phyloP scores from a whole-genome alignment of 352 stramenopile species.

The Globisporangium iwayamae region DNA sequence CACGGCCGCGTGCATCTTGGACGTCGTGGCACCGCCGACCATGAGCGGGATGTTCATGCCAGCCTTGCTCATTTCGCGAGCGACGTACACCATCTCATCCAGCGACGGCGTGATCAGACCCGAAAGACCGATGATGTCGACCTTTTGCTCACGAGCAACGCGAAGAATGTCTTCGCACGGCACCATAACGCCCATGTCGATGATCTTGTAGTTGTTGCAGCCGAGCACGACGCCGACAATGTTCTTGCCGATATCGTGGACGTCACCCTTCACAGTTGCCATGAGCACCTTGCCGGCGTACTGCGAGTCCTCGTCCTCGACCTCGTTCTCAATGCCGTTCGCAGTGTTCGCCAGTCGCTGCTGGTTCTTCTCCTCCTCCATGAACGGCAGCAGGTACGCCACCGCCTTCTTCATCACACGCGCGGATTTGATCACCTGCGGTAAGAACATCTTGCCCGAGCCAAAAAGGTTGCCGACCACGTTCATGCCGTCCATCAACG shows the following conservation, averaged over 20 bases:
- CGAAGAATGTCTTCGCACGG: slow-evolving; percentile 85
- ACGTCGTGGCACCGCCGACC: slow-evolving; percentile 96
- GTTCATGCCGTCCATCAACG: slow-evolving; percentile 98
- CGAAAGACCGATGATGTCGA: slow-evolving; percentile 96
- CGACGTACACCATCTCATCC: slow-evolving; percentile 98
- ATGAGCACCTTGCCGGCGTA: slow-evolving; percentile 94
- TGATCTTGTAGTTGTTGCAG: slow-evolving; percentile 98
- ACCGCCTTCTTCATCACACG: slow-evolving; percentile 99
- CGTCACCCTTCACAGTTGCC: slow-evolving; percentile 98
- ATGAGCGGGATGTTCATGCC: slow-evolving; percentile 94
- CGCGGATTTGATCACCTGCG: slow-evolving; percentile 98
- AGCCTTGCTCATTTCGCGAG: slow-evolving; percentile 93
- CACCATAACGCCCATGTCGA: slow-evolving; percentile 97
- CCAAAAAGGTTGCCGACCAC: slow-evolving; percentile 97
- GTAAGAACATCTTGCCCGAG: slow-evolving; percentile 98
- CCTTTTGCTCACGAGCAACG: slow-evolving; percentile 72
- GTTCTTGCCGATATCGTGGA: slow-evolving; percentile 99
- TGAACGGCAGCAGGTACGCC: slow-evolving; percentile 96
- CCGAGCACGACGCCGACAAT: slow-evolving; percentile 97
- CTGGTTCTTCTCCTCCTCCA: slow-evolving; percentile 95
- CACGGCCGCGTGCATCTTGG: slow-evolving; percentile 97
- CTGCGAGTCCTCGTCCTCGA: slow-evolving; percentile 77
- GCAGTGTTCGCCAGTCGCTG: slow-evolving; percentile 68
- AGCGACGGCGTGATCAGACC: slow-evolving; percentile 97
- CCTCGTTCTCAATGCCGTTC: slow-evolving; percentile 83